These are phyloP conservation scores for Ceratocystis lukuohia DNA, from an alignment of 2,329 filamentous ascomycete species.

Conservation along the genomic window DNA sequence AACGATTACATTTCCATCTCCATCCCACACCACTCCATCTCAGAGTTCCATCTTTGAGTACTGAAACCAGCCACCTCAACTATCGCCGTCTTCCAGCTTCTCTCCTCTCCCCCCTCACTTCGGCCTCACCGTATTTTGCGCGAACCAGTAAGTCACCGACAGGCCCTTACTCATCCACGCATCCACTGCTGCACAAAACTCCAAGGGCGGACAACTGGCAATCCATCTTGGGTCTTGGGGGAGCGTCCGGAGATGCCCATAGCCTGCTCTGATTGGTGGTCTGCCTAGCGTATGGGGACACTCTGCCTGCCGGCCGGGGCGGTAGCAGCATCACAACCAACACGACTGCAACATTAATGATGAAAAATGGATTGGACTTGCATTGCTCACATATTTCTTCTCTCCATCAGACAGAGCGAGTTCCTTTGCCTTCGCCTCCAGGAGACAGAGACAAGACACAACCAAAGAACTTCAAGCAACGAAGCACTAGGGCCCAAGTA, in stretches of 20 bases:
- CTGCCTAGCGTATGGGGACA: background rate
- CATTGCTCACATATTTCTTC: constrained; percentile 2
- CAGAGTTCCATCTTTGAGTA: background rate
- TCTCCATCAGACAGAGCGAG: background rate
- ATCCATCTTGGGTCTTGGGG: background rate
- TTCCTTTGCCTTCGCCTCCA: background rate
- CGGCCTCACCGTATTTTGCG: background rate
- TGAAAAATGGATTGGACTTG: constrained; percentile 1
- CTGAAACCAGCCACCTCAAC: background rate
- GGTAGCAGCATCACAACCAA: constrained; percentile 1
- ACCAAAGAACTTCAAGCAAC: background rate
- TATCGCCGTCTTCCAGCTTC: background rate
- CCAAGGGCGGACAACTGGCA: background rate
- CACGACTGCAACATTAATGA: background rate
- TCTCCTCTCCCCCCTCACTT: background rate
- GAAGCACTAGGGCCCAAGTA: background rate
- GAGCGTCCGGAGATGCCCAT: background rate
- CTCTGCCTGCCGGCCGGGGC: background rate
- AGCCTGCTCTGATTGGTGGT: background rate
- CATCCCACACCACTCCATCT: background rate
- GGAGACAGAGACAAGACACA: background rate
- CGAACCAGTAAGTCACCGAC: background rate
- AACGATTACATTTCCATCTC: background rate
- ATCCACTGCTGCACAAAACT: background rate
- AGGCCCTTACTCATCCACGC: background rate